Evolutionary conservation across 768 basidiomycete genomes (phyloP), one percentile per base, ranked within the genome.

Genomic region (Mycena albidolilacea): DNA sequence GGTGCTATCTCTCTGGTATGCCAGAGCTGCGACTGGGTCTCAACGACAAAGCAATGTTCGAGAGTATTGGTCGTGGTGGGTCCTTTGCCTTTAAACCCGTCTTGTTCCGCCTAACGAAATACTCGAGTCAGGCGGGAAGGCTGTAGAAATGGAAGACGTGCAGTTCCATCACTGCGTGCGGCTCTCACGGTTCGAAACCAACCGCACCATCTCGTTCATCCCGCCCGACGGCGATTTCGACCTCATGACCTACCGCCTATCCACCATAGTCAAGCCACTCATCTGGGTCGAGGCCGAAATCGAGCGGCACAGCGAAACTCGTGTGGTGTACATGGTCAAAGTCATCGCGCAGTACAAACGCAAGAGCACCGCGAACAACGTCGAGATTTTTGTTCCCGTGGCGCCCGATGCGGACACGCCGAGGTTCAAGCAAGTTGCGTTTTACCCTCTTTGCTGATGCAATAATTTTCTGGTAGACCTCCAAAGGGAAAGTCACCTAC

Each of bases 21-120:
- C 98, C 98, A 19, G 98, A 99, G 81, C 87, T 99, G 57, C 89
- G 97, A 70, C 83, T 99, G 37, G 98, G 97, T 3, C 86, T 99
- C 69, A 99, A 99, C 83, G 97, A 99, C 86, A 99, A 99, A 83
- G 97, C 98, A 81, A 99, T 99, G 97, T 98, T 99, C 78, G 98
- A 99, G 83, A 95, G 88, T 79, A 98, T 97, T 2, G 97, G 97
- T 21, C 89, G 98, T 77, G 96, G 96, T 97, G 80, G 79, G 95
- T 64, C 44, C 67, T 7, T 17, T 23, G 14, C 30, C 3, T n/a
- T 41, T 38, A 5, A 23, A 4, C 14, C 39, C 57, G 3, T 30
- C 44, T 39, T 8, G 70, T 30, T 30, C 30, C 48, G 19, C 17
- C 55, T 69, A 37, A 35, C 41, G 35, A 39, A 69, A 70, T 21